Base-by-base conservation (phyloP, 257 asterid species). In the Linderniella brevidens region DNA sequence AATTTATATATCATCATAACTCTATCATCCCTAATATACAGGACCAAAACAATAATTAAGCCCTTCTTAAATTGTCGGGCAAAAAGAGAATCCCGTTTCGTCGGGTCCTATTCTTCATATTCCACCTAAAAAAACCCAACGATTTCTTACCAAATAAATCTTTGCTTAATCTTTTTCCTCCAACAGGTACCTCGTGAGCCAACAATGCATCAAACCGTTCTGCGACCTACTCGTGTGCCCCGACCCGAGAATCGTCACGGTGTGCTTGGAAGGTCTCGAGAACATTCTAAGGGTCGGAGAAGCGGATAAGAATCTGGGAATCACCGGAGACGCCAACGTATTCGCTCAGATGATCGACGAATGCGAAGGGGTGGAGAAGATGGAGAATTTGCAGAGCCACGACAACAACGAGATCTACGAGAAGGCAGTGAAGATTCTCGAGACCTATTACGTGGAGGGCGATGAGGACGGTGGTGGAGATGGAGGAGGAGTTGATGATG, bases 221-320 rank as follows among this genome's bases (percentile, higher is more conserved):
- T 81, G 93, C 58, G 92, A 81, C 49, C 71, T 81, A 37, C 93
- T 81, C 0, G 64, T 76, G 19, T 81, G 90, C 65, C 92, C 90
- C 12, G 93, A 81, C 58, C 82, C 93, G 46, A 78, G 90, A 55
- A 78, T 81, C n/a, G 86, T 81, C 29, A 70, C 86, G 0, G 90
- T 81, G 10, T 70, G 90, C 47, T 55, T 81, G 49, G 93, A 81
- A 60, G 93, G 90, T 51, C 90, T 81, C 9, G 93, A 81, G 40
- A 81, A 81, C 60, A 81, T 81, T 53, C 40, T 81, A 50, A 81
- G 78, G 73, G 78, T 75, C 9, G 93, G 93, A 11, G 92, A 81
- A 58, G 67, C 82, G 17, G 90, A 75, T 68, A 81, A 81, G 86
- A 75, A 58, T 53, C 19, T 68, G 55, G 90, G 93, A 1, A 50